Percentiles rank a stretch among this genome's conserved stretches.
phyloP scores from a whole-genome alignment of 2,329 filamentous ascomycete genomes.

The Myriosclerotinia scirpicola region DNA sequence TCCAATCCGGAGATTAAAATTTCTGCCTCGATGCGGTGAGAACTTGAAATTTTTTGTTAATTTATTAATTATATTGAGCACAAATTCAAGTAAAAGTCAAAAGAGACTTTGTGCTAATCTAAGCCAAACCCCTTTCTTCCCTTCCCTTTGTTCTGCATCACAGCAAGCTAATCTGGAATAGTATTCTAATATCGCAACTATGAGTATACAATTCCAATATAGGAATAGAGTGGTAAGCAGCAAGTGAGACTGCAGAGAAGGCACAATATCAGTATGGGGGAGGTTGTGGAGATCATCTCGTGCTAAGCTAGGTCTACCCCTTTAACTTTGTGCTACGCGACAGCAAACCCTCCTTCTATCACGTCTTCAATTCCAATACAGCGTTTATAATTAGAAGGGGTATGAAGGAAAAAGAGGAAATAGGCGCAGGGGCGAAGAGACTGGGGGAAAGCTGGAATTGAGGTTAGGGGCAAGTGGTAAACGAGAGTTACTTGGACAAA shows the following conservation, averaged over 20 bases:
- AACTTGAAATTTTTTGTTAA: background rate
- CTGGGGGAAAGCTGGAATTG: too few species aligned
- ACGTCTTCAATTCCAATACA: too few species aligned
- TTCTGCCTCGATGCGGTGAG: background rate
- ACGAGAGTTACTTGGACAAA: too few species aligned
- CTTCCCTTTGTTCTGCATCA: background rate
- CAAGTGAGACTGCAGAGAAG: background rate
- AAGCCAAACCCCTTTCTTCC: background rate
- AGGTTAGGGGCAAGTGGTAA: too few species aligned
- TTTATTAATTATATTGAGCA: background rate
- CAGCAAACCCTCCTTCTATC: background rate
- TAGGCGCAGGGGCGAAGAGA: too few species aligned
- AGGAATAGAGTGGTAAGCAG: accelerated
- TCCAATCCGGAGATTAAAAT: background rate
- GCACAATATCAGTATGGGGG: background rate
- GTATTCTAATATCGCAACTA: too few species aligned
- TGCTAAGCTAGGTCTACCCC: background rate
- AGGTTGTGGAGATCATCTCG: background rate
- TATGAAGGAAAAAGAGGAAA: background rate
- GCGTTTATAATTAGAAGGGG: too few species aligned
- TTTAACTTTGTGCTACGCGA: background rate
- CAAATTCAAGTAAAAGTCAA: background rate
- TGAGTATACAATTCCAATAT: background rate
- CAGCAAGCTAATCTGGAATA: accelerated
- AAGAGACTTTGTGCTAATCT: background rate